Base-by-base conservation (phyloP, 192 early-diverging fungal species). In the Ambispora gerdemannii region DNA sequence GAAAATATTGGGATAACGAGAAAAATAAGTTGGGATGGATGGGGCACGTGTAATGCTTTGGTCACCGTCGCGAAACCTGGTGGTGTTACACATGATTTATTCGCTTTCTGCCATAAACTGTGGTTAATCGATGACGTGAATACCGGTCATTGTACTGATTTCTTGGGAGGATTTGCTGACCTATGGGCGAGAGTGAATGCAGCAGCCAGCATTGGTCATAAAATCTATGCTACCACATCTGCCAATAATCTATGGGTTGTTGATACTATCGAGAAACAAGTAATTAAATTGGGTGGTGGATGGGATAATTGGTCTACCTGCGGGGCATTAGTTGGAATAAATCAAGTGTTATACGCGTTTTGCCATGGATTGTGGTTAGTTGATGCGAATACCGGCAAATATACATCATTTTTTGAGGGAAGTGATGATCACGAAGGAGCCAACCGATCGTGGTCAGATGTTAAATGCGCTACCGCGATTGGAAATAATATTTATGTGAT, bases 101-200 rank as follows among this genome's bases (percentile, higher is more conserved):
- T 70, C 20, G 68, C 68, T 55, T 70, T 70, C n/a, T 70, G 68
- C 31, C 68, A 70, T 47, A 70, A 70, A 60, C 55, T 70, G 32
- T 70, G 68, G 68, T 47, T 70, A 35, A 19, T 70, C n/a, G 68
- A 70, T 70, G 68, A 70, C 50, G 35, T 25, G 31, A 60, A 28
- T 27, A 70, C 55, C 3, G 68, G 68, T 19, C 68, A 70, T 47
- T 70, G 68, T 59, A 13, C 31, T 3, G 68, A 70, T 59, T 70
- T 59, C 59, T 22, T 70, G 15, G 68, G 68, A 3, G 55, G 68
- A 43, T 70, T 30, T 47, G 47, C 55, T 7, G 55, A 70, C 32
- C 19, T 70, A 36, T 70, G 68, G 68, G 35, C 68, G 22, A 58
- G 56, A 70, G 68, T 70, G 24, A 70, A 70, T 59, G 68, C 68